Percentiles rank a stretch among this genome's conserved stretches.
Evolutionary conservation across 225 moss, liverwort and hornwort species (phyloP).

Genomic region (Bryoerythrophyllum caledonicum): DNA sequence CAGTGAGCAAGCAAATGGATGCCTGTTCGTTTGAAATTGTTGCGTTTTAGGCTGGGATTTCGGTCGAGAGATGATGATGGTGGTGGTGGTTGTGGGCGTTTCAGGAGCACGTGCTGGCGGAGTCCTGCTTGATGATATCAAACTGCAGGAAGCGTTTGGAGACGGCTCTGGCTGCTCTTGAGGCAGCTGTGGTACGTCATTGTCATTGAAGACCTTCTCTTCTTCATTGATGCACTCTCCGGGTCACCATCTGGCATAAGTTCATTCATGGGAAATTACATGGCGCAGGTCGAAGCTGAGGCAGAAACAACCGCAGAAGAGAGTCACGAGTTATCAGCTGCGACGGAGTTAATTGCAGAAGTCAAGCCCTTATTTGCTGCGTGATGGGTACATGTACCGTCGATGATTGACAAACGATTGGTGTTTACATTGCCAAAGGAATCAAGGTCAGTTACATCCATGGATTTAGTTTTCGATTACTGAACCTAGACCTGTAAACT

Average conservation of each 20-base stretch:
- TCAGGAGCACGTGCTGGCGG: conserved; percentile 72
- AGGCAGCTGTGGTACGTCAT: conserved; percentile 42
- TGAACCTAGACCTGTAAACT: background rate
- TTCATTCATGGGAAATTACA: background rate
- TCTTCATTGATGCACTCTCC: background rate
- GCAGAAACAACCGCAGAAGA: conserved; percentile 26
- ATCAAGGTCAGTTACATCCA: background rate
- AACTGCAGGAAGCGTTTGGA: conserved; percentile 58
- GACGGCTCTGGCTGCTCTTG: conserved; percentile 47
- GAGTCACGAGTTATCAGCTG: conserved; percentile 29
- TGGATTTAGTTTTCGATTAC: background rate
- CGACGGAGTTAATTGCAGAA: conserved; percentile 26
- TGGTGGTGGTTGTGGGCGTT: background rate
- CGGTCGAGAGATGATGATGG: background rate
- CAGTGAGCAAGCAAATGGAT: background rate
- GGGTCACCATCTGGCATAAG: background rate
- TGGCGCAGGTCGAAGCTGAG: conserved; percentile 35
- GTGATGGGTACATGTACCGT: background rate
- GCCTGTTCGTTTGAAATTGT: background rate
- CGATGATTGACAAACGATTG: background rate
- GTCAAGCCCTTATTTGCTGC: conserved; percentile 29
- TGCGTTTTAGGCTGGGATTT: background rate
- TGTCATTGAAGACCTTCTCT: background rate
- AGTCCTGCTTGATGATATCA: conserved; percentile 81
- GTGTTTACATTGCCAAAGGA: background rate